A percentile compares a stretch with the other conserved stretches of the same genome.
These are phyloP conservation scores for Epichloe festucae DNA, from an alignment of 2,329 filamentous ascomycete species.

Conservation along the genomic window DNA sequence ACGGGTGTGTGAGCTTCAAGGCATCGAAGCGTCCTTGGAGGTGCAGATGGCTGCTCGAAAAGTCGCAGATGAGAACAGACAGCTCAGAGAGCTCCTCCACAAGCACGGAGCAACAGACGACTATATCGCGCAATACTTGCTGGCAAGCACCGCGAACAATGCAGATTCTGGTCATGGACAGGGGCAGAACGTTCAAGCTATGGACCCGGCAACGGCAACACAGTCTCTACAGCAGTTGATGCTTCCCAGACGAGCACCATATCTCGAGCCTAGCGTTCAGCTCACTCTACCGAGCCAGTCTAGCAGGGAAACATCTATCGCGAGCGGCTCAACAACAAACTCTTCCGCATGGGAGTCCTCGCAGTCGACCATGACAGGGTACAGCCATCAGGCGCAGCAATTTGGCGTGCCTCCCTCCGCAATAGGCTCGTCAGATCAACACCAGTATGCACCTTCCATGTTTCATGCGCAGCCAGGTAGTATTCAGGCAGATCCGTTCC, in stretches of 20 bases:
- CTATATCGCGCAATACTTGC: conserved; percentile 34
- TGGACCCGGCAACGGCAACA: conserved; percentile 14
- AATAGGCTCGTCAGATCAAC: conserved; percentile 3
- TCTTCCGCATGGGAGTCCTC: conserved; percentile 22
- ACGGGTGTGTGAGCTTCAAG: conserved; percentile 48
- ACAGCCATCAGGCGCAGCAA: conserved; percentile 12
- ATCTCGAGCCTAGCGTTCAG: conserved; percentile 15
- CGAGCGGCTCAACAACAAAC: conserved; percentile 19
- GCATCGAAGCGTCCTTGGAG: conserved; percentile 56
- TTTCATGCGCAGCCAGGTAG: conserved; percentile 1
- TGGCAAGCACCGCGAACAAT: conserved; percentile 9
- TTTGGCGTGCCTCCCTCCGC: not conserved
- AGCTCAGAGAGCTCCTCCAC: conserved; percentile 45
- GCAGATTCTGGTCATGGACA: conserved; percentile 8
- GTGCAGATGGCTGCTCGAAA: conserved; percentile 56
- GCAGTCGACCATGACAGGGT: conserved; percentile 13
- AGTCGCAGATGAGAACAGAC: conserved; percentile 57
- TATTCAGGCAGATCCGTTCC: conserved; percentile 6
- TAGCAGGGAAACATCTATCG: conserved; percentile 20
- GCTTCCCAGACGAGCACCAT: conserved; percentile 21
- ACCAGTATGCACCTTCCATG: conserved; percentile 3
- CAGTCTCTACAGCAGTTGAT: conserved; percentile 26
- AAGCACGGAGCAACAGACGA: conserved; percentile 43
- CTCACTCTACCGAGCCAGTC: conserved; percentile 19
- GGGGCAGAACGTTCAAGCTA: conserved; percentile 8